phyloP scores from a whole-genome alignment of 179 eudicot genomes.

The Heliamphora pulchella region DNA sequence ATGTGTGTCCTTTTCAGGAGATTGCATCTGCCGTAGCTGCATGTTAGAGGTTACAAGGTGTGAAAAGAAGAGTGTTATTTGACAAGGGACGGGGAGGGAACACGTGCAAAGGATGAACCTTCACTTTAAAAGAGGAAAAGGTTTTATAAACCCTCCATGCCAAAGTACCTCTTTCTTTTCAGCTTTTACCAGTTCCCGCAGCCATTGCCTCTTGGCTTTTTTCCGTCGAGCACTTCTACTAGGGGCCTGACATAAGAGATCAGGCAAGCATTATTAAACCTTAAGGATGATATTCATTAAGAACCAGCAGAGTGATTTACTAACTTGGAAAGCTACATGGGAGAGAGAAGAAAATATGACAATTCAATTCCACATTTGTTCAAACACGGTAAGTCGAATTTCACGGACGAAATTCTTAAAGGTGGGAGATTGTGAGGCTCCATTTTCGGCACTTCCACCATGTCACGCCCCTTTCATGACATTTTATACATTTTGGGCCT shows the following conservation, averaged over 20 bases:
- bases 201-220: conserved; percentile 41
- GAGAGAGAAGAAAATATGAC: too few species aligned
- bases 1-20: conserved; percentile 7
- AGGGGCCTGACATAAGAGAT: conserved; percentile 24
- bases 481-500: too few species aligned
- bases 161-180: conserved; percentile 30
- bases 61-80: conserved; percentile 3
- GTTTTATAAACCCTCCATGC: not conserved
- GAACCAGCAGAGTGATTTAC: too few species aligned
- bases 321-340: too few species aligned
- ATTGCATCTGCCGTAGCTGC: conserved; percentile 28
- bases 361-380: too few species aligned
- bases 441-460: too few species aligned
- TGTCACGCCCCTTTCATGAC: too few species aligned
- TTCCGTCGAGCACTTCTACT: conserved; percentile 54
- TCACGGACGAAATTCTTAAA: too few species aligned
- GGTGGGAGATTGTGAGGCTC: too few species aligned
- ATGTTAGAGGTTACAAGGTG: conserved; percentile 14
- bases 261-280: not conserved
- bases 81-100: not conserved
- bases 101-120: not conserved
- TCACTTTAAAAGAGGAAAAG: not conserved
- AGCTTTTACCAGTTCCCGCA: conserved; percentile 32
- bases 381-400: too few species aligned
- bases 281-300: too few species aligned